Conservation (phyloP, 2,329 filamentous ascomycete genomes). For the Colletotrichum salicis region DNA sequence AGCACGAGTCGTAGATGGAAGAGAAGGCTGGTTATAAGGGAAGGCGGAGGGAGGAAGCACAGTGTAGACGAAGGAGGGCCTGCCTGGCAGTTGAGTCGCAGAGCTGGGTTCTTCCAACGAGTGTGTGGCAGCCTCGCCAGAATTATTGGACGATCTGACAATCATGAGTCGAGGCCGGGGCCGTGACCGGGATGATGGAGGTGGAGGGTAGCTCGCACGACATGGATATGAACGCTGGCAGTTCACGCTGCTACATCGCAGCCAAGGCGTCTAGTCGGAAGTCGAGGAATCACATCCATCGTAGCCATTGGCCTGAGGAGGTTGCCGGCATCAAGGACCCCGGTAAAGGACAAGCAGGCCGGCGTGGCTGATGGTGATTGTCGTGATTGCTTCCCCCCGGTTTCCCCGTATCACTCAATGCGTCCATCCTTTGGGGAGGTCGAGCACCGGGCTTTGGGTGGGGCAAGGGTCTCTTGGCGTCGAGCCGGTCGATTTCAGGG, state of each 20-base stretch:
- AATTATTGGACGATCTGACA: conserved; percentile 18
- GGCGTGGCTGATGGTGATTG: not conserved
- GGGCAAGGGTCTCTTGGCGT: conserved; percentile 28
- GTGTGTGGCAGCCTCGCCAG: conserved; percentile 20
- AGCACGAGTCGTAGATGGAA: conserved; percentile 21
- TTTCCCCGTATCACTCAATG: not conserved
- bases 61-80: not conserved
- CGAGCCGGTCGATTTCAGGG: conserved; percentile 19
- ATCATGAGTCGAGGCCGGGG: conserved; percentile 20
- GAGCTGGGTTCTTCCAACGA: not conserved
- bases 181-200: not conserved
- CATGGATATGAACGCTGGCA: not conserved
- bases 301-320: not conserved
- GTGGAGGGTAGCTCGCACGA: not conserved
- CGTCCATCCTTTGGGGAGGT: not conserved
- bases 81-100: not conserved
- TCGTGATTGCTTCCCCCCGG: not conserved
- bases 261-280: conserved; percentile 19
- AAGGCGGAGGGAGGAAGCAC: not conserved
- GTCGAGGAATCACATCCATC: not conserved
- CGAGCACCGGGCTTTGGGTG: not conserved
- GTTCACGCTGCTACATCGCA: conserved; percentile 18
- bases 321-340: not conserved
- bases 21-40: conserved; percentile 13
- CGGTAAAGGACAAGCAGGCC: not conserved